These are phyloP conservation scores for Salvia sclarea DNA, from an alignment of 305 asterid species.

Conservation along the genomic window DNA sequence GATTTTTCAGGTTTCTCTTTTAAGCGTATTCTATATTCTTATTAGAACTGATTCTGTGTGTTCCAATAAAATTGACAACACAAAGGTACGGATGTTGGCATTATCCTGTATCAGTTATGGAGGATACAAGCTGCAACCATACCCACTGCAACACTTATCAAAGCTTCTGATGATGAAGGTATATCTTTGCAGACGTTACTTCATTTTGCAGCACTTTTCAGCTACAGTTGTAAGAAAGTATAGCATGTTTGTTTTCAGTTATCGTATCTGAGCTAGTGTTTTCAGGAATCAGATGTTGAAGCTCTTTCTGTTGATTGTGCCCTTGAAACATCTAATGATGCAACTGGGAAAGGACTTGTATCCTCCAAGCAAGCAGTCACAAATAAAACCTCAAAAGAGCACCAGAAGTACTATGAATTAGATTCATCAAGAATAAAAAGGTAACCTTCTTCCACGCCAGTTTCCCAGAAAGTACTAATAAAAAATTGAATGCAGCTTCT, in stretches of 20 bases:
- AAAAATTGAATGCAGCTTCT: constrained; percentile 9
- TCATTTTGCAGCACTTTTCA: constrained; percentile 16
- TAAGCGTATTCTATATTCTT: constrained; percentile 10
- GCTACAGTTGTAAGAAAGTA: constrained; percentile 20
- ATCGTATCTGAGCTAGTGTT: constrained; percentile 32
- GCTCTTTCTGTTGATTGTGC: constrained; percentile 74
- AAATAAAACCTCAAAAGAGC: constrained; percentile 47
- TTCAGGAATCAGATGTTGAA: constrained; percentile 75
- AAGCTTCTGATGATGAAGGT: constrained; percentile 80
- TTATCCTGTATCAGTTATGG: constrained; percentile 69
- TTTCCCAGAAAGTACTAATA: constrained; percentile 4
- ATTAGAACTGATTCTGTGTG: constrained; percentile 27
- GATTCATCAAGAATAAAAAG: constrained; percentile 65
- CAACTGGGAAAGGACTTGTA: constrained; percentile 51
- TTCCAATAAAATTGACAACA: constrained; percentile 26
- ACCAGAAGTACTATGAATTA: constrained; percentile 55
- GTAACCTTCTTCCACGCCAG: constrained; percentile 35
- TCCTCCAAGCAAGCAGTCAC: constrained; percentile 60
- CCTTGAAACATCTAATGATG: constrained; percentile 56
- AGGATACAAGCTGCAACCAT: constrained; percentile 89
- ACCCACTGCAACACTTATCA: constrained; percentile 67
- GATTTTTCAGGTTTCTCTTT: constrained; percentile 7
- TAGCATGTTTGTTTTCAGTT: constrained; percentile 24
- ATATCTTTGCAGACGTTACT: background rate
- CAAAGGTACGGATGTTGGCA: constrained; percentile 75